A percentile compares a stretch with the other conserved stretches of the same genome.
phyloP scores from a whole-genome alignment of 768 basidiomycete genomes.

The Gyrodon lividus region DNA sequence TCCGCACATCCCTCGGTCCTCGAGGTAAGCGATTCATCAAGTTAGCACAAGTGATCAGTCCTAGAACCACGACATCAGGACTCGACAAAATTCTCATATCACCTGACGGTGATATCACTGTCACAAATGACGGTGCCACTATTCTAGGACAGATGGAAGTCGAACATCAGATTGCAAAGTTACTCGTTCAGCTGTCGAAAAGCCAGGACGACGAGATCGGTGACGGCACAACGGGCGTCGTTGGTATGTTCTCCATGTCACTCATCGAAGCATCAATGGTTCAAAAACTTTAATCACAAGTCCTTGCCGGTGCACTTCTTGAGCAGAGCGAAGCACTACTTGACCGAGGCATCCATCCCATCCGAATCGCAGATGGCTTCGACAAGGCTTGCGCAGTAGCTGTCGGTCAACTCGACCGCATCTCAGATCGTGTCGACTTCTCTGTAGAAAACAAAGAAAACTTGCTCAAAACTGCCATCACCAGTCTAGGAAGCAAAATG shows the following conservation, averaged over 20 bases:
- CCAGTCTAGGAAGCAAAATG: conserved; percentile 98
- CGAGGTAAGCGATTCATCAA: conserved; percentile 56
- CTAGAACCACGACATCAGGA: conserved; percentile 45
- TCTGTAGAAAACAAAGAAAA: conserved; percentile 80
- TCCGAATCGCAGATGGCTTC: conserved; percentile 98
- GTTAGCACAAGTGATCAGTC: conserved; percentile 9
- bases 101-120: conserved; percentile 97
- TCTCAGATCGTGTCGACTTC: conserved; percentile 88
- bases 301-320: conserved; percentile 95
- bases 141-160: conserved; percentile 99
- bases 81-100: conserved; percentile 94
- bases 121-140: conserved; percentile 98
- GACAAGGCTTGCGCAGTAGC: conserved; percentile 92
- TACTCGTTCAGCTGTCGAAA: conserved; percentile 94
- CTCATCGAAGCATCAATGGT: conserved; percentile 2
- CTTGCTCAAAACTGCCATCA: conserved; percentile 92
- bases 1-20: conserved; percentile 93
- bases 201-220: conserved; percentile 99
- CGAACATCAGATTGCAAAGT: conserved; percentile 98
- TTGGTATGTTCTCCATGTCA: conserved; percentile 61
- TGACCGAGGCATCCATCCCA: conserved; percentile 99
- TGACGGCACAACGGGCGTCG: conserved; percentile 98
- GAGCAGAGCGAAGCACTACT: conserved; percentile 94
- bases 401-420: conserved; percentile 84
- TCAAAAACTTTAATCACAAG: conserved; percentile 38